These are phyloP conservation scores for Gomphus bonarii DNA, from an alignment of 1,284 basidiomycete species.

Conservation along the genomic window DNA sequence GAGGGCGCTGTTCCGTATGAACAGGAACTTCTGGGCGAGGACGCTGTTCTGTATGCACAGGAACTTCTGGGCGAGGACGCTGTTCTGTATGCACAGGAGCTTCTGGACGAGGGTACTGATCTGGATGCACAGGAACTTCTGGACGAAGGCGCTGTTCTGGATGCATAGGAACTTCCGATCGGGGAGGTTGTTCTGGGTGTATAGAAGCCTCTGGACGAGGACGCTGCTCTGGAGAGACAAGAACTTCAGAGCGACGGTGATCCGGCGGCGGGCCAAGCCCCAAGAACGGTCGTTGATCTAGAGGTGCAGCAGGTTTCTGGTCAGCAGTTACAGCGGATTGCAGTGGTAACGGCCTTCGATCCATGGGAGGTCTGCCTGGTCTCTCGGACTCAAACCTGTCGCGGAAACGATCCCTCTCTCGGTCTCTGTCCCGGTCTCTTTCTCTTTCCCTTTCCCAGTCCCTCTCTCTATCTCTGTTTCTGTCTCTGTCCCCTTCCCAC, in stretches of 20 bases:
- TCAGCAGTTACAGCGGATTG: neutral
- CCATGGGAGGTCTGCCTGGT: neutral
- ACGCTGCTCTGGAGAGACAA: neutral
- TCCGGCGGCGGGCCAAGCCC: neutral
- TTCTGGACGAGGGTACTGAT: neutral
- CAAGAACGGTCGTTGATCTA: neutral
- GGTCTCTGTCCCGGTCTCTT: conserved; percentile 6
- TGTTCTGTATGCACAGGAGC: neutral
- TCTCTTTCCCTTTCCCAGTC: conserved; percentile 1
- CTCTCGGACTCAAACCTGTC: conserved; percentile 9
- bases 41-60: neutral
- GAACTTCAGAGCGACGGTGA: conserved; percentile 2
- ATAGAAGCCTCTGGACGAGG: neutral
- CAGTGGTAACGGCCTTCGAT: neutral
- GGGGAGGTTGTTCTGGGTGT: neutral
- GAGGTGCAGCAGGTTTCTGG: neutral
- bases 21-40: neutral
- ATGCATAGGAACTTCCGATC: neutral
- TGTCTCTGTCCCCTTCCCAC: conserved; percentile 7
- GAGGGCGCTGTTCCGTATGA: conserved; percentile 3
- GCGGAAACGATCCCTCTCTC: neutral
- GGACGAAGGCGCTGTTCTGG: neutral
- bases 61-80: conserved; percentile 1
- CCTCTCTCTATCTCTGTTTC: conserved; percentile 6
- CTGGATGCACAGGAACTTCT: neutral